These are phyloP conservation scores for Candida michaelii DNA, from an alignment of 805 yeast genomes.

Conservation along the genomic window DNA sequence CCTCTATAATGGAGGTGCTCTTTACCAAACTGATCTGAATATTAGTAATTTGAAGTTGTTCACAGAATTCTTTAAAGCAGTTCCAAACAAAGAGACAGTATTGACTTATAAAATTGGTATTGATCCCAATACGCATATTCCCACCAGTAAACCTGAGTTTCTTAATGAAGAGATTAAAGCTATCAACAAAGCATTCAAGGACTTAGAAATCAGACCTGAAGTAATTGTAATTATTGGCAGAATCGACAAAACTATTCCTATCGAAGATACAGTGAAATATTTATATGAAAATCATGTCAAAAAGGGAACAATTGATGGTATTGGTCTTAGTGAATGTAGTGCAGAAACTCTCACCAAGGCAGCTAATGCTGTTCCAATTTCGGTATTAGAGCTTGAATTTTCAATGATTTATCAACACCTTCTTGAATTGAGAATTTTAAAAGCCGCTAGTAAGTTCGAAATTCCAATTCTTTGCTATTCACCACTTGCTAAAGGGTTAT, in stretches of 20 bases:
- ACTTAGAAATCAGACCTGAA: constrained; percentile 27
- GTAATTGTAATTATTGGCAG: constrained; percentile 70
- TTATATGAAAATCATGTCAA: constrained; percentile 55
- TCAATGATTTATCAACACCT: constrained; percentile 69
- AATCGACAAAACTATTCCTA: constrained; percentile 55
- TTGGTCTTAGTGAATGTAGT: constrained; percentile 73
- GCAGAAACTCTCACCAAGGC: constrained; percentile 63
- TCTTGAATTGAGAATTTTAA: constrained; percentile 60
- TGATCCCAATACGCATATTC: constrained; percentile 15
- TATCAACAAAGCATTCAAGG: constrained; percentile 27
- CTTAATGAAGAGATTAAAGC: constrained; percentile 50
- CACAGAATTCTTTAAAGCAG: constrained; percentile 52
- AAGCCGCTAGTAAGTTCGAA: constrained; percentile 52
- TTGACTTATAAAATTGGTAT: constrained; percentile 69
- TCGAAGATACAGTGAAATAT: constrained; percentile 57
- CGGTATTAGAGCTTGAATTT: constrained; percentile 75
- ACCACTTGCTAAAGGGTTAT: constrained; percentile 77
- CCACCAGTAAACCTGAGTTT: constrained; percentile 26
- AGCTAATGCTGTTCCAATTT: constrained; percentile 52
- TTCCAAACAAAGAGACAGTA: constrained; percentile 46
- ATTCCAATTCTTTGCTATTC: constrained; percentile 79
- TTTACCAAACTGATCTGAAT: constrained; percentile 57
- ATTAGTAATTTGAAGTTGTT: constrained; percentile 52
- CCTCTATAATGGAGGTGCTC: constrained; percentile 73
- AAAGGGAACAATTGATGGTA: constrained; percentile 64